A percentile compares a stretch with the other conserved stretches of the same genome.
phyloP scores from a whole-genome alignment of 2,329 filamentous ascomycete species.

The Nothophaeocryptopus gaeumannii region DNA sequence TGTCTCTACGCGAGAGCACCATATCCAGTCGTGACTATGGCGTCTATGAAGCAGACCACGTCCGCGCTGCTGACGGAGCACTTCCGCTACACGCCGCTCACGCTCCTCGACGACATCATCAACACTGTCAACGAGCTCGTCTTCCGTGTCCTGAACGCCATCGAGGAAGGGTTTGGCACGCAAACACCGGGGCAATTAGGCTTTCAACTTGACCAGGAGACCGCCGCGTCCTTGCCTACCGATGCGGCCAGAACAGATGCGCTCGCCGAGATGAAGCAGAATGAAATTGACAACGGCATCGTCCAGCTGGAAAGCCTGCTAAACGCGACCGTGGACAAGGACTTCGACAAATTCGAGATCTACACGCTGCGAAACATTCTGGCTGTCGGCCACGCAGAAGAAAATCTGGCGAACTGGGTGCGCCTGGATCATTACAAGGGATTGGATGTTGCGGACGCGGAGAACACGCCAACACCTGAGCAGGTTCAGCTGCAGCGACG shows the following conservation, averaged over 20 bases:
- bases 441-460: constrained; percentile 29
- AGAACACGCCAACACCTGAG: constrained; percentile 59
- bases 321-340: constrained; percentile 49
- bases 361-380: constrained; percentile 78
- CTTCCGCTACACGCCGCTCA: constrained; percentile 87
- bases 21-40: constrained; percentile 34
- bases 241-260: constrained; percentile 37
- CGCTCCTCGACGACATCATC: constrained; percentile 95
- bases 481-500: constrained; percentile 69
- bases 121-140: constrained; percentile 93
- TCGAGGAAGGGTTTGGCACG: constrained; percentile 76
- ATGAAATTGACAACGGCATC: constrained; percentile 75
- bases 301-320: constrained; percentile 51
- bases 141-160: constrained; percentile 81
- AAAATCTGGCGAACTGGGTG: constrained; percentile 72
- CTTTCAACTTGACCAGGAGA: constrained; percentile 50
- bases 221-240: constrained; percentile 13
- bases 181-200: constrained; percentile 74
- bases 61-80: constrained; percentile 83
- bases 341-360: constrained; percentile 59
- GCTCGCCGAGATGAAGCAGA: constrained; percentile 29
- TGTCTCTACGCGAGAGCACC: no score
- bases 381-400: constrained; percentile 44
- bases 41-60: constrained; percentile 45
- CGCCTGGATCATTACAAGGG: constrained; percentile 80